A percentile compares a stretch with the other conserved stretches of the same genome.
These are phyloP conservation scores for Sechiopsis laciniata DNA, from an alignment of 306 rosid species.

Conservation along the genomic window DNA sequence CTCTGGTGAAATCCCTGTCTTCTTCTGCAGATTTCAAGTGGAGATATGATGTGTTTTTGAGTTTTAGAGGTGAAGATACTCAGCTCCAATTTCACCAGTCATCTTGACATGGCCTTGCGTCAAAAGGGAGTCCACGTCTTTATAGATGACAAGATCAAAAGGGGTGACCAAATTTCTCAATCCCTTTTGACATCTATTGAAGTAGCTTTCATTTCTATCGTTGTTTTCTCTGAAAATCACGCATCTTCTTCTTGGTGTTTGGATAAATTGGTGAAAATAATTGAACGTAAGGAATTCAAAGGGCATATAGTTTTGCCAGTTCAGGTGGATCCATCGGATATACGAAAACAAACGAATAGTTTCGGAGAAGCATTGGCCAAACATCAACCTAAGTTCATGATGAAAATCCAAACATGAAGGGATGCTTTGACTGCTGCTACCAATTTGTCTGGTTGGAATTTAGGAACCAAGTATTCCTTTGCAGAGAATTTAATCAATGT, in stretches of 20 bases:
- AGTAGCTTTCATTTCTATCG: not conserved
- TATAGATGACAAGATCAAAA: not conserved
- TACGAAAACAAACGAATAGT: not conserved
- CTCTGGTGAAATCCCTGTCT: too few species aligned
- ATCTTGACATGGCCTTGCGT: not conserved
- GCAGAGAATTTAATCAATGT: too few species aligned
- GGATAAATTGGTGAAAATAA: conserved; percentile 19
- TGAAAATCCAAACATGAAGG: not conserved
- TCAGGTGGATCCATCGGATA: conserved; percentile 8
- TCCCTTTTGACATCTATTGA: not conserved
- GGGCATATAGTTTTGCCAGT: conserved; percentile 6
- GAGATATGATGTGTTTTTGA: not conserved
- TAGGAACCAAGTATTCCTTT: too few species aligned
- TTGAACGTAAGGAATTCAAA: not conserved
- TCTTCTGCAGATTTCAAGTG: not conserved
- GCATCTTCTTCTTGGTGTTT: not conserved
- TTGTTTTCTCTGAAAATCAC: not conserved
- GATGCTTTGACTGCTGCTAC: not conserved
- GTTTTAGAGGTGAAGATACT: not conserved
- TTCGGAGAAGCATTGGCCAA: conserved; percentile 11
- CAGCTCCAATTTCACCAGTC: not conserved
- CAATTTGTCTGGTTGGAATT: not conserved
- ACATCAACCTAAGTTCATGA: not conserved
- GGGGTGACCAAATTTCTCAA: not conserved
- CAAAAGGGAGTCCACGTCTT: not conserved